Evolutionary conservation across 2,329 filamentous ascomycete genomes (phyloP), one percentile per base, ranked within the genome.

Genomic region (Pseudocercospora macadamiae): DNA sequence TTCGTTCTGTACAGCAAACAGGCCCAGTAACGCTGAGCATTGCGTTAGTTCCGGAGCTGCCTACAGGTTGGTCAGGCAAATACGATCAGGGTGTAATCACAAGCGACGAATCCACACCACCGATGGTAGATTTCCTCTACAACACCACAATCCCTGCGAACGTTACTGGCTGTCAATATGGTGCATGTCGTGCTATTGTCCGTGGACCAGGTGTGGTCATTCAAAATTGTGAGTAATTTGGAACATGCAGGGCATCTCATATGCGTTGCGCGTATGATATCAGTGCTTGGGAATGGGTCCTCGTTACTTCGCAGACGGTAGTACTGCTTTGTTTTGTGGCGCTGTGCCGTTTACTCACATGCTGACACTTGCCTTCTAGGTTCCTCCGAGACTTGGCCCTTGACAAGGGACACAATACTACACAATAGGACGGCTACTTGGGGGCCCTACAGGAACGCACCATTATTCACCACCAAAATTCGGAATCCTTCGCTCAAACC

Each of bases 71-170:
- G 21, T 47, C 53, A 2, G 52, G 53, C 10, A 21, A 26, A 16
- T 34, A n/a, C 30, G 32, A 52, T 12, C 10, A 26, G 30, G 30
- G 34, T 37, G 32, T 36, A 28, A 23, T 52, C 14, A 36, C 19
- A n/a, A 34, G 19, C 26, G 18, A 51, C 26, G 26, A 51, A 16
- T 23, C 47, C 32, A n/a, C 25, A 3, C 47, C 26, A 16, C n/a
- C 21, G 18, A 16, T 37, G 7, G 21, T 21, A 23, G 32, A 16
- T 10, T 23, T 25, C 30, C 9, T 52, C 16, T 25, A 36, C 47
- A 57, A 57, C 36, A 57, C 12, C 23, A 57, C 54, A 18, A 37
- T 57, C n/a, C 23, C 47, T 28, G 54, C 54, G 12, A 25, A 57
- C n/a, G 26, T 57, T 10, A 51, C 34, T n/a, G 54, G 54, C 9